Base-by-base conservation (phyloP, 768 basidiomycete species). In the Hypholoma fasciculare region DNA sequence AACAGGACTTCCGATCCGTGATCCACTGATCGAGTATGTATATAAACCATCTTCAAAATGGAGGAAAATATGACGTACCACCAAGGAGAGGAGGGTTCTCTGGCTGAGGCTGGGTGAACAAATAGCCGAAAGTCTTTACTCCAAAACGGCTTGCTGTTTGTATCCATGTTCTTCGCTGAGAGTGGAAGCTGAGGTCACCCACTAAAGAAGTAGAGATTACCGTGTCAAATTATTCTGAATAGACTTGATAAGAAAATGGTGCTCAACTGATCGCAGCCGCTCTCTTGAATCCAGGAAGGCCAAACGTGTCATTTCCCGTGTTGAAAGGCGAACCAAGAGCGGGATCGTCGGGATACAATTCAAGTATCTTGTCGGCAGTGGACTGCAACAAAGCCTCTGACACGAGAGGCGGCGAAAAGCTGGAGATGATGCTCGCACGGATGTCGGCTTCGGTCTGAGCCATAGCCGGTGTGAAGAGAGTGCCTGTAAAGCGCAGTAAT, bases 241-340 rank as follows among this genome's bases (percentile, higher is more conserved):
- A 19, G 49, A 20, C 19, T 46, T 12, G 52, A 43, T 27, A 16
- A 26, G 8, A 4, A 17, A 8, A 37, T 17, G 20, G 36, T 4
- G 34, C 27, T n/a, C 30, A 34, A 73, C 76, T 48, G 19, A 78
- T 51, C 0, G 71, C 65, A 4, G 75, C 61, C 26, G 58, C 63
- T 4, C 74, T 71, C 58, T 77, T 74, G 63, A 65, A 77, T 16
- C 65, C 62, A 49, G 67, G 60, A 12, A 77, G 61, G 0, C 79
- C 79, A 58, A 81, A 82, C 0, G 78, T 77, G 20, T 78, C 63
- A 58, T 75, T 72, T 5, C 81, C 79, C 2, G 80, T 82, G 12
- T 70, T 71, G 60, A 74, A 83, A 0, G 82, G 82, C 0, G 78
- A 76, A 2, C 82, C 82, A 30, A 71, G 58, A 13, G 76, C 65